phyloP scores from a whole-genome alignment of 2,329 filamentous ascomycete genomes.

The Rutstroemia sp. region DNA sequence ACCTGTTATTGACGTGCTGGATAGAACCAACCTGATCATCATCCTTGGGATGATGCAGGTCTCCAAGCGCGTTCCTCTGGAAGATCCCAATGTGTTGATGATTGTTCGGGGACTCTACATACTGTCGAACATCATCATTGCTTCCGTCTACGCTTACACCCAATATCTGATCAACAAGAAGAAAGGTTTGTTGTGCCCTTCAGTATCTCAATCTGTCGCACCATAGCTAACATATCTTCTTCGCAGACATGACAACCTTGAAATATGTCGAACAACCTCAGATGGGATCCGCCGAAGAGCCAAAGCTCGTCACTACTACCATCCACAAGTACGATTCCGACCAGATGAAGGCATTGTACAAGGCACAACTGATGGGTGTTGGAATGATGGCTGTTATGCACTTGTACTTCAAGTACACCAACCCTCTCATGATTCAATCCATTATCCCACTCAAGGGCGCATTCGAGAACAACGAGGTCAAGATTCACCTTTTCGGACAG shows the following conservation, averaged over 20 bases:
- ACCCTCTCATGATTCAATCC: conserved; percentile 96
- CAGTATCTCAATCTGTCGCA: neutral
- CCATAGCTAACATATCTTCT: neutral
- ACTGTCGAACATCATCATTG: conserved; percentile 72
- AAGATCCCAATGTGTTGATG: conserved; percentile 68
- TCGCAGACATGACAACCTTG: conserved; percentile 86
- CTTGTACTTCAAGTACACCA: conserved; percentile 99
- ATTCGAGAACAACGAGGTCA: conserved; percentile 90
- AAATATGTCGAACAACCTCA: conserved; percentile 97
- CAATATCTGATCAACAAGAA: conserved; percentile 86
- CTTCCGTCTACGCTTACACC: conserved; percentile 76
- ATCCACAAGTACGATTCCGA: conserved; percentile 87
- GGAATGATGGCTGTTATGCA: conserved; percentile 99
- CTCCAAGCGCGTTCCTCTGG: conserved; percentile 90
- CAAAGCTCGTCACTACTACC: conserved; percentile 93
- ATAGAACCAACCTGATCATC: conserved; percentile 85
- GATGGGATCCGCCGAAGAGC: conserved; percentile 89
- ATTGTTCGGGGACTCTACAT: conserved; percentile 56
- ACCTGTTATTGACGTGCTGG: conserved; percentile 16
- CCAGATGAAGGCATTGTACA: conserved; percentile 80
- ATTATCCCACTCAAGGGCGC: conserved; percentile 97
- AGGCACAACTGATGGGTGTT: conserved; percentile 88
- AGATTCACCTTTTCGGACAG: conserved; percentile 87
- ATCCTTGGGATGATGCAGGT: conserved; percentile 98
- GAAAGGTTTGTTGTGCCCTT: conserved; percentile 62